These are phyloP conservation scores for Pistacia vera DNA, from an alignment of 345 rosid genomes.

Conservation along the genomic window DNA sequence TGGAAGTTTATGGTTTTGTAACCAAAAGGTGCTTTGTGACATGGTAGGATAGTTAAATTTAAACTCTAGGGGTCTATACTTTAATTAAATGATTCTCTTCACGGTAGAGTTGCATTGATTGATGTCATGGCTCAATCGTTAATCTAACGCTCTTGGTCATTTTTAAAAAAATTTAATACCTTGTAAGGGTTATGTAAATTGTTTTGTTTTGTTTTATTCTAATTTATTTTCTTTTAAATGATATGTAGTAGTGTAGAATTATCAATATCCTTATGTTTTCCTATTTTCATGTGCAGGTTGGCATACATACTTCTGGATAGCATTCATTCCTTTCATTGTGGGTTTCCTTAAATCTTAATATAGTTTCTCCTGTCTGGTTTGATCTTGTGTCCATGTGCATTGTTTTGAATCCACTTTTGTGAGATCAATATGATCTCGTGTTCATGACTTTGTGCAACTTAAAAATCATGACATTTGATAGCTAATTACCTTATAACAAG, in stretches of 20 bases:
- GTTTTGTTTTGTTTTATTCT: no score
- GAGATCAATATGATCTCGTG: not conserved
- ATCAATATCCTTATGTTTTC: conserved; percentile 11
- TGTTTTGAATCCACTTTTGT: not conserved
- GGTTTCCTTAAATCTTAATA: conserved; percentile 28
- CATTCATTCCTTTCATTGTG: conserved; percentile 72
- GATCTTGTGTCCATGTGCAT: not conserved
- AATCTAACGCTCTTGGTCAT: not conserved
- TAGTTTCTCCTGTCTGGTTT: not conserved
- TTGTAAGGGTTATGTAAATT: not conserved
- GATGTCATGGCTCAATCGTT: no score
- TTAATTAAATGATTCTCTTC: no score
- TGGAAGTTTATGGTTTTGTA: no score
- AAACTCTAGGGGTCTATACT: no score
- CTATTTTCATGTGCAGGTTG: conserved; percentile 55
- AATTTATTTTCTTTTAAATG: not conserved
- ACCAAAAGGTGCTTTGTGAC: no score
- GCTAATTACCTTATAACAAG: not conserved
- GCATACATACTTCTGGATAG: conserved; percentile 82
- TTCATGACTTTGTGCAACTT: not conserved
- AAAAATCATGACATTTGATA: not conserved
- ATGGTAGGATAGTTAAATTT: no score
- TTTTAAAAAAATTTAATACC: not conserved
- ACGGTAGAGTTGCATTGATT: no score
- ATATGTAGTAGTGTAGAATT: not conserved